Base-by-base conservation (phyloP, 768 basidiomycete species). In the Brasilioporus rufonigricans region DNA sequence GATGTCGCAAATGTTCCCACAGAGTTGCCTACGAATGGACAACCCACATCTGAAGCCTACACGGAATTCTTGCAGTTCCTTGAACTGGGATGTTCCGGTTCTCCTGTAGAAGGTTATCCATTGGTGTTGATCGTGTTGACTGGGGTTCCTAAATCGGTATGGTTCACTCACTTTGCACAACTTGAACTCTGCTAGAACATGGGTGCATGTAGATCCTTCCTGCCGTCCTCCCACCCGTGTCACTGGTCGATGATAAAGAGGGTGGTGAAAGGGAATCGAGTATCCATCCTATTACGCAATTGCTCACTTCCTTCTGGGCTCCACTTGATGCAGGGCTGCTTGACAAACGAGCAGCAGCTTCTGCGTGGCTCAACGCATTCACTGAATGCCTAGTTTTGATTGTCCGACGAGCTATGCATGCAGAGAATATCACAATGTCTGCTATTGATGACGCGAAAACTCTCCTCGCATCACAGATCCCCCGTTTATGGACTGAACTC, bases 231-330 rank as follows among this genome's bases (percentile, higher is more conserved):
- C 64, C 66, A 16, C 32, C 53, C n/a, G 0, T 35, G 26, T 48
- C 53, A 10, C 40, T 33, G 23, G 44, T 35, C 16, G 41, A 19
- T 24, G 50, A 44, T 6, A 12, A 53, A 27, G 49, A 50, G n/a
- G 13, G 2, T 9, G 44, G 27, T 5, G 23, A 41, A 33, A 47
- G n/a, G 18, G 32, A 12, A 4, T 18, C 19, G 14, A 12, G 10
- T 16, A 35, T 45, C 27, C 66, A 21, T 68, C 74, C 67, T 48
- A 65, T 87, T 3, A 60, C 73, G 3, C 76, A 78, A 27, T 72
- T 96, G 40, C 89, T 93, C 65, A 71, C 76, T 1, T 82, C 91
- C 0, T 85, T 98, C 62, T 97, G 94, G 93, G 80, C 84, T 16
- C 93, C 91, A 0, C 69, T 91, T 1, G 85, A 89, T 48, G 62